phyloP scores from a whole-genome alignment of 78 protist species.

The Speleostelium caveatum region DNA sequence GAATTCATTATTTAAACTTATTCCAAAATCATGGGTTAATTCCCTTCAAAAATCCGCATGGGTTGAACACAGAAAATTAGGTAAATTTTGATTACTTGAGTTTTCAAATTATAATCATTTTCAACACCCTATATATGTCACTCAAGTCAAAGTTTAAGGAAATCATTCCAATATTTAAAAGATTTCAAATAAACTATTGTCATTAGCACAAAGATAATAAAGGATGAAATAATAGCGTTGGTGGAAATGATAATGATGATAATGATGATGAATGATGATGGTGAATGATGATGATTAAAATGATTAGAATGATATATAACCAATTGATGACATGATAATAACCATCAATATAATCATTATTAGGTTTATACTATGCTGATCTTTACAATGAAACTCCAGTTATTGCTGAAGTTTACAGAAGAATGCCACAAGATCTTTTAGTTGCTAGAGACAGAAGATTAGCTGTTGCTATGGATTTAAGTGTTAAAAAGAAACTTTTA shows the following conservation, averaged over 20 bases:
- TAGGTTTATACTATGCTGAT: conserved; percentile 74
- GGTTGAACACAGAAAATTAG: conserved; percentile 70
- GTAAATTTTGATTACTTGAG: conserved; percentile 15
- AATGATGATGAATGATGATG: background rate
- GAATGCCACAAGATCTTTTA: conserved; percentile 35
- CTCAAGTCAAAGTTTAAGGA: too few relatives aligned
- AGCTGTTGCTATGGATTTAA: conserved; percentile 54
- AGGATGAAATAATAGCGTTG: too few relatives aligned
- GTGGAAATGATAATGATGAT: background rate
- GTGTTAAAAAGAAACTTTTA: conserved; percentile 45
- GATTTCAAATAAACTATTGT: too few relatives aligned
- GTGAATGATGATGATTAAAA: background rate
- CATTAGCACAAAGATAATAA: too few relatives aligned
- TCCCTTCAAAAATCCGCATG: conserved; percentile 63
- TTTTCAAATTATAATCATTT: background rate
- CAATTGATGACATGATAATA: background rate
- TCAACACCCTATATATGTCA: too few relatives aligned
- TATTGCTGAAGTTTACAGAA: conserved; percentile 41
- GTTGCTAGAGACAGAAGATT: conserved; percentile 72
- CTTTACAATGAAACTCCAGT: conserved; percentile 68
- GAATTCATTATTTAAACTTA: conserved; percentile 32
- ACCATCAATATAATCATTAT: background rate
- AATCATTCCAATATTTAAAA: too few relatives aligned
- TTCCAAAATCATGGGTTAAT: conserved; percentile 32
- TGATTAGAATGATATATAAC: background rate